A percentile compares a stretch with the other conserved stretches of the same genome.
Conservation (phyloP, 2,329 filamentous ascomycete species). For the Hypoxylon sp. region DNA sequence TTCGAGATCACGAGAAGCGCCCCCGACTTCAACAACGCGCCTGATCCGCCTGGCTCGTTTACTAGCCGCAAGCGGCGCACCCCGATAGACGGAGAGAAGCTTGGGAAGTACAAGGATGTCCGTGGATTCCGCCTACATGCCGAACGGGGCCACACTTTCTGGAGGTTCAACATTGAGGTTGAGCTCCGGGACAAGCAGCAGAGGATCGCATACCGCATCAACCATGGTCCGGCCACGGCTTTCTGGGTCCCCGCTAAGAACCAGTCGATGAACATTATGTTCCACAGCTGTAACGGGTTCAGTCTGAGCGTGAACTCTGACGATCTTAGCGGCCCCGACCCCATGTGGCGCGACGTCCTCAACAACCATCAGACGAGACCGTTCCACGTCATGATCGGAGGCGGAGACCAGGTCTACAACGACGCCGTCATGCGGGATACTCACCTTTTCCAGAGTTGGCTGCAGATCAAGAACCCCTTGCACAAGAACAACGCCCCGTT, state of each 20-base stretch:
- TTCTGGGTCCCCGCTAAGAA: conserved; percentile 93
- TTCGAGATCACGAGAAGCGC: conserved; percentile 76
- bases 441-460: conserved; percentile 83
- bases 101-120: conserved; percentile 85
- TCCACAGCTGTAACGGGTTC: conserved; percentile 98
- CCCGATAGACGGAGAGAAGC: conserved; percentile 80
- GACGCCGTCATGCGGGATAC: conserved; percentile 84
- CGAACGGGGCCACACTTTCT: conserved; percentile 92
- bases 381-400: conserved; percentile 98
- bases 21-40: conserved; percentile 60
- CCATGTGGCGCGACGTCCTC: conserved; percentile 94
- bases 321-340: conserved; percentile 90
- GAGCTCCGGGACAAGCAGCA: conserved; percentile 83
- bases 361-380: conserved; percentile 91
- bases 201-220: conserved; percentile 95
- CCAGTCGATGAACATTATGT: conserved; percentile 98
- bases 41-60: conserved; percentile 66
- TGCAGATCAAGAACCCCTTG: conserved; percentile 80
- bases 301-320: conserved; percentile 81
- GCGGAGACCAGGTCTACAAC: conserved; percentile 97
- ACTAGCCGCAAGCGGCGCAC: conserved; percentile 64
- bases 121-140: conserved; percentile 83
- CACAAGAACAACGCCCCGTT: conserved; percentile 85
- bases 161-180: conserved; percentile 95
- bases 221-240: conserved; percentile 84